Base-by-base conservation (phyloP, 768 basidiomycete genomes). In the Pisolithus albus region DNA sequence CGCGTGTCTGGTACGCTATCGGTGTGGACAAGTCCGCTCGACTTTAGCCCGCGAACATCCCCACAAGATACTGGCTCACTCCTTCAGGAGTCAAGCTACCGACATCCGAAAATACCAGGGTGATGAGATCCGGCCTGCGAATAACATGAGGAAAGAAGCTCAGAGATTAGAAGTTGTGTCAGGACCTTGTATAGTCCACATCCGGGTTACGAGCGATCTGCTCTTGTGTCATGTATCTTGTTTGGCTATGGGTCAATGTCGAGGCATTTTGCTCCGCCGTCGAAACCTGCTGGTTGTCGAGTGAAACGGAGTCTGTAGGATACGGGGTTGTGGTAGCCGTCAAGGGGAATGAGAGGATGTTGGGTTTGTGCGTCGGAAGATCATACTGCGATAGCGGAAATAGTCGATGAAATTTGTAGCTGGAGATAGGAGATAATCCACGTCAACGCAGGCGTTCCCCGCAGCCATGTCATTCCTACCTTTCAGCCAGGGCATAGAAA, bases 361-460 rank as follows among this genome's bases (percentile, higher is more conserved):
- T 76, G 53, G 86, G 73, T 69, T 84, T 84, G 68, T 90, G 81
- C 53, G 84, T 88, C 39, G 90, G 90, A 38, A 93, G 77, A 75
- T 93, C 88, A 64, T 89, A 87, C 63, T 91, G 88, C 58, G 89
- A 91, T 71, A 92, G 72, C 52, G 94, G 94, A 73, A 96, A 98
- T 61, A 94, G 75, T 56, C 95, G 86, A 66, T 95, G 89, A 69
- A 97, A 97, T 74, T 98, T 98, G 79, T 94, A 98, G 67, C 91
- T 92, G 69, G 56, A 54, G 55, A 56, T 52, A 50, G 30, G 42
- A 52, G 64, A 60, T 57, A 57, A 55, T 54, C 56, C 60, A 54
- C 53, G 59, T 61, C 36, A 62, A 52, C 48, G 60, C 45, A 54
- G 46, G 54, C 52, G 32, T 53, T 46, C 26, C 34, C 49, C 52